phyloP scores from a whole-genome alignment of 164 flowering plant genomes.

The Nymphaea colorata region DNA sequence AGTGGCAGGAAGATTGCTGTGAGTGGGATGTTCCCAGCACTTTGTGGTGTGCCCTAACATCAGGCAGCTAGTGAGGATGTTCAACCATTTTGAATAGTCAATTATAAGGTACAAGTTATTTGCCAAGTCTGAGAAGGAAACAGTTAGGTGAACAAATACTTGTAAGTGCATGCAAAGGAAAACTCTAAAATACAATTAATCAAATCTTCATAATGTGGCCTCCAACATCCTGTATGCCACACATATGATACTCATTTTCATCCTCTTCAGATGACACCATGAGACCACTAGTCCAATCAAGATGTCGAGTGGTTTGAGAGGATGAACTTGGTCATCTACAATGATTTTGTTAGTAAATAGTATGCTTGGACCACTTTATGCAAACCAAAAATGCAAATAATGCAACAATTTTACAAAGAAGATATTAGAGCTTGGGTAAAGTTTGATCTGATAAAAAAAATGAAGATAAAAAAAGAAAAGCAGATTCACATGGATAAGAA shows the following conservation, averaged over 20 bases:
- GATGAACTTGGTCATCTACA: constrained; percentile 41
- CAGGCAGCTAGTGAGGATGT: neutral
- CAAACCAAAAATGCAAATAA: constrained; percentile 93
- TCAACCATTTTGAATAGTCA: neutral
- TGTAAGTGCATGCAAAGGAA: constrained; percentile 80
- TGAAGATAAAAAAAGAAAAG: too few species aligned
- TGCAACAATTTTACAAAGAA: constrained; percentile 54
- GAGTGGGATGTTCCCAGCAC: constrained; percentile 45
- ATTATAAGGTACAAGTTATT: neutral
- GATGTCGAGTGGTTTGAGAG: constrained; percentile 39
- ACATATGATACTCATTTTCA: constrained; percentile 30
- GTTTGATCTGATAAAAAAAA: too few species aligned
- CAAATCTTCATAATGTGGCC: constrained; percentile 94
- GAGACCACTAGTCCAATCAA: constrained; percentile 67
- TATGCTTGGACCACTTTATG: constrained; percentile 88
- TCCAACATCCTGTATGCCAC: constrained; percentile 69
- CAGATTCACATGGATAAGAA: too few species aligned
- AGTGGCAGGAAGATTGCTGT: constrained; percentile 62
- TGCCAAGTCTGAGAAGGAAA: neutral
- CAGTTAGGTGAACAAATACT: constrained; percentile 24
- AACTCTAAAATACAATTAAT: constrained; percentile 51
- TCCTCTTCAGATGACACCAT: constrained; percentile 53
- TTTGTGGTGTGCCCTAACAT: constrained; percentile 65
- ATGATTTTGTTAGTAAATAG: constrained; percentile 49
- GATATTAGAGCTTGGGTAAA: neutral